Evolutionary conservation across 345 rosid genomes (phyloP), one percentile per base, ranked within the genome.

Genomic region (Aurinia saxatilis): DNA sequence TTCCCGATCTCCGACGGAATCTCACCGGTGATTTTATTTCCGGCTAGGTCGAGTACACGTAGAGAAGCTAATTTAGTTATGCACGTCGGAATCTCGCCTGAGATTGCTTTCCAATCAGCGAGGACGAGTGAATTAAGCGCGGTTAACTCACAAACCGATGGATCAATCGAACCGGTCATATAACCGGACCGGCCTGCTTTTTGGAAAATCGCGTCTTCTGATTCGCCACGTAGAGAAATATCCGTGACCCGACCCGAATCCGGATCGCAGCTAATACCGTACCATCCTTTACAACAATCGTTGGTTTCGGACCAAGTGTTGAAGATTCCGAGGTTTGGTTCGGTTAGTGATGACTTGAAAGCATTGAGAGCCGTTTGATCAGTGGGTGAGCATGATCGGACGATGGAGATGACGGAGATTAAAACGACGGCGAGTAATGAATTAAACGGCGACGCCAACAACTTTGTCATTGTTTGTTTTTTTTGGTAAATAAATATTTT

Each of bases 51-150:
- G 13, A 92, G 75, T 48, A 89, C 75, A 36, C 91, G 86, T 11
- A 92, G 86, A 17, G 84, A 77, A 2, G 77, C 58, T n/a, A 92
- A 58, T 2, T 95, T 76, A 23, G 72, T 66, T 8, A 89, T 23
- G 70, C 98, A 92, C 0, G 68, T 16, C 0, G 98, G 98, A 19
- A 92, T 75, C 69, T 74, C 73, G 2, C 96, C 93, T 45, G 89
- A 55, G 68, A 92, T 80, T 7, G 80, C 98, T 63, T 83, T 91
- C 96, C 95, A 88, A 75, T 92, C 96, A 10, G 98, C 96, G 27
- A 86, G 73, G 19, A 77, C 71, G 25, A 89, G 49, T 37, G 83
- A 74, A 59, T 81, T 72, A 46, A 92, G 86, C 15, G 73, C n/a
- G 75, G 82, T 78, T 40, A 92, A 87, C n/a, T 68, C 50, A 51